Conservation (phyloP, 1,284 basidiomycete genomes). For the Prillingera fragicola region DNA sequence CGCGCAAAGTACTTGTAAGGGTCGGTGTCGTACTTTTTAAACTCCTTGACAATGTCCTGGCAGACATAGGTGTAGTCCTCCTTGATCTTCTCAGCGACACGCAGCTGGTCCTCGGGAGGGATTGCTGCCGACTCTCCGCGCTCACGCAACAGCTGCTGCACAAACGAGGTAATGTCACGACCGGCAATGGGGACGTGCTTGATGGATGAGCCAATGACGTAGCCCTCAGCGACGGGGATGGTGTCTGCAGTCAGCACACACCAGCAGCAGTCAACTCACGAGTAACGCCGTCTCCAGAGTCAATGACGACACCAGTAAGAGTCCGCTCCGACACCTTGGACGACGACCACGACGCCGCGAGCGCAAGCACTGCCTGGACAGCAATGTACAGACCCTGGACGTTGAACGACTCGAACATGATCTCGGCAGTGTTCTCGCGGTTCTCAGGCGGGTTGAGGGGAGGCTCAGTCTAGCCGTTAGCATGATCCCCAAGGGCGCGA, state of each 20-base stretch:
- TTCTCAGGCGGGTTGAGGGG: conserved; percentile 98
- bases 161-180: conserved; percentile 94
- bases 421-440: conserved; percentile 97
- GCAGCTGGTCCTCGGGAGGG: conserved; percentile 93
- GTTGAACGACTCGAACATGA: conserved; percentile 99
- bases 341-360: conserved; percentile 96
- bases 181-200: conserved; percentile 99
- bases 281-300: conserved; percentile 98
- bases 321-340: conserved; percentile 88
- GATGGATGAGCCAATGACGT: conserved; percentile 98
- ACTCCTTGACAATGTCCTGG: conserved; percentile 98
- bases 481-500: conserved; percentile 16
- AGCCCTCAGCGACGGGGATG: conserved; percentile 71
- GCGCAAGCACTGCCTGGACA: conserved; percentile 97
- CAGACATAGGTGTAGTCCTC: conserved; percentile 99
- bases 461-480: conserved; percentile 74
- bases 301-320: conserved; percentile 95
- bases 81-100: conserved; percentile 91
- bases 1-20: conserved; percentile 95
- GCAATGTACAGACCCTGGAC: conserved; percentile 89
- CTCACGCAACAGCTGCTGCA: conserved; percentile 92
- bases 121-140: conserved; percentile 84
- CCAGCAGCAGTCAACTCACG: conserved; percentile 47
- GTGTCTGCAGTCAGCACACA: conserved; percentile 37
- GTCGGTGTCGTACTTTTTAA: conserved; percentile 94